Evolutionary conservation across 495 filamentous ascomycete species (phyloP).

Genomic region (Neurospora hispaniola): DNA sequence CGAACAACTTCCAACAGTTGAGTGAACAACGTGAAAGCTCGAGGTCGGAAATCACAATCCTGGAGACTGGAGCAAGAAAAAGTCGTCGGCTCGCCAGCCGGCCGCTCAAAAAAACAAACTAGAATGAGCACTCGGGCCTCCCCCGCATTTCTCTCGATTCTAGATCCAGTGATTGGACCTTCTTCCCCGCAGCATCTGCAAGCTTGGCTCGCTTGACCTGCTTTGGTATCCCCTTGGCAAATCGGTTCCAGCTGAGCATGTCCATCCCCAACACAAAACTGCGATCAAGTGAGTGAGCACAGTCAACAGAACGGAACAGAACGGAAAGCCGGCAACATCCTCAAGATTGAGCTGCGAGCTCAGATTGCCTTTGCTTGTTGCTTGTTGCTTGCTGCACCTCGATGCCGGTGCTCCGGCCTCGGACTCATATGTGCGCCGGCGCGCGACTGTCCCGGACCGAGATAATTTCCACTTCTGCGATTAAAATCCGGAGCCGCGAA

Average conservation of each 20-base stretch:
- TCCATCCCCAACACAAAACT: not conserved
- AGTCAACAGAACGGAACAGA: not conserved
- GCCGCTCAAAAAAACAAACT: not conserved
- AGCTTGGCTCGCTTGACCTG: not conserved
- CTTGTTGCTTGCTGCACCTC: not conserved
- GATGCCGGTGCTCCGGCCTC: not conserved
- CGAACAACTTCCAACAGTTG: not conserved
- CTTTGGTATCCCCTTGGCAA: not conserved
- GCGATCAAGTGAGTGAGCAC: not conserved
- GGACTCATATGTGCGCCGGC: not conserved
- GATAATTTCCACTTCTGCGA: not conserved
- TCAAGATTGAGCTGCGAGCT: not conserved
- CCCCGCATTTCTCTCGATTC: not conserved
- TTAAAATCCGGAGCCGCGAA: not conserved
- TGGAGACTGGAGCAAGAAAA: not conserved
- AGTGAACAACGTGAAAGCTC: not conserved
- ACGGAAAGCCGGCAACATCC: not conserved
- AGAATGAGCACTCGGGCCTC: not conserved
- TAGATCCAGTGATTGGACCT: not conserved
- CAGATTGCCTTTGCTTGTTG: not conserved
- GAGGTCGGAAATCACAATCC: not conserved
- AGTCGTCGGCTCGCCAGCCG: not conserved
- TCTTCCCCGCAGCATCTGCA: not conserved
- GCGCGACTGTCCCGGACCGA: not conserved
- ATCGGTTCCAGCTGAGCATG: not conserved